These are phyloP conservation scores for Phaeoacremonium minimum DNA, from an alignment of 2,329 filamentous ascomycete genomes.

Conservation along the genomic window DNA sequence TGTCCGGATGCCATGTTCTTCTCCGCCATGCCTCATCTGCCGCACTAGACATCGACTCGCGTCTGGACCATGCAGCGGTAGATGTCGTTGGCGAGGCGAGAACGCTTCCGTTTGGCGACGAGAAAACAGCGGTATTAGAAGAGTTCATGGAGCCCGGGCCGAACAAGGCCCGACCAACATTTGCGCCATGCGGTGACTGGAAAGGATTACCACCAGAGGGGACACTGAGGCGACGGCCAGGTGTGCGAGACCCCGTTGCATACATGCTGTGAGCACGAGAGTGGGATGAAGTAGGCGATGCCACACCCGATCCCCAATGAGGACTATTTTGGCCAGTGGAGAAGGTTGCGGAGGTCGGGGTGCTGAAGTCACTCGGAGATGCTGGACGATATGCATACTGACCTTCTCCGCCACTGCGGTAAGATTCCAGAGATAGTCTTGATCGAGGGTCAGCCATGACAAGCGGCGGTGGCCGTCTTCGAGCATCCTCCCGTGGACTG, in stretches of 20 bases:
- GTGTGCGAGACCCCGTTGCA: conserved; percentile 55
- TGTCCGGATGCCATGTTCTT: conserved; percentile 87
- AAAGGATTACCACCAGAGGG: conserved; percentile 74
- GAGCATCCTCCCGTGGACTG: conserved; percentile 59
- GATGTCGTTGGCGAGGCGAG: conserved; percentile 63
- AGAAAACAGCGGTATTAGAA: conserved; percentile 49
- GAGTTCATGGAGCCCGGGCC: conserved; percentile 50
- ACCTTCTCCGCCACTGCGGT: conserved; percentile 59
- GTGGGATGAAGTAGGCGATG: conserved; percentile 69
- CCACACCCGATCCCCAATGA: conserved; percentile 62
- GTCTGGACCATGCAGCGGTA: conserved; percentile 54
- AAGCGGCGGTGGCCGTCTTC: conserved; percentile 73
- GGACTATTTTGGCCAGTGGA: conserved; percentile 75
- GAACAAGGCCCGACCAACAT: conserved; percentile 53
- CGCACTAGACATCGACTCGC: conserved; percentile 59
- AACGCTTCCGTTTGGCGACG: conserved; percentile 54
- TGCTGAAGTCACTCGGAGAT: conserved; percentile 72
- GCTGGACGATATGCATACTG: conserved; percentile 63
- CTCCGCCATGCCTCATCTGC: conserved; percentile 75
- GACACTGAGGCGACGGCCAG: conserved; percentile 74
- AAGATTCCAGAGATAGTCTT: conserved; percentile 64
- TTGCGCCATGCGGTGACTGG: conserved; percentile 54
- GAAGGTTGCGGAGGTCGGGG: conserved; percentile 79
- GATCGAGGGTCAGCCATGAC: conserved; percentile 75
- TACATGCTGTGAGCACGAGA: conserved; percentile 73